Evolutionary conservation across 495 filamentous ascomycete genomes (phyloP), one percentile per base, ranked within the genome.

Genomic region (Hypomontagnella submonticulosa): DNA sequence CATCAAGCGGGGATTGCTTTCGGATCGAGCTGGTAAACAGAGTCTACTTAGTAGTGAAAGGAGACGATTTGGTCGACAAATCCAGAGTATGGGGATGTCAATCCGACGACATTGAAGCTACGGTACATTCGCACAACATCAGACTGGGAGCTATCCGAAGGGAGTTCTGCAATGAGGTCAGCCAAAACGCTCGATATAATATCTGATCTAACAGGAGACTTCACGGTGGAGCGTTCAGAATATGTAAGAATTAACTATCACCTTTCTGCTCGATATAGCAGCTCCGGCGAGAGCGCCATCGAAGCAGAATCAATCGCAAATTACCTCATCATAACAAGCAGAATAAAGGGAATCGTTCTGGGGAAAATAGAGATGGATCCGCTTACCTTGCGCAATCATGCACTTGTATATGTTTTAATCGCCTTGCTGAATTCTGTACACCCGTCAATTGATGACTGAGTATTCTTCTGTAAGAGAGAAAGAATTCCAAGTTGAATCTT

Each of bases 201-300:
- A 13, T 18, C 16, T 18, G 8, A 33, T 16, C 7, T 44, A n/a
- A 18, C 11, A 32, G 32, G 8, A n/a, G 10, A 49, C 15, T 30
- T 40, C 10, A 18, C 19, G 5, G 1, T 20, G 42, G 48, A 50
- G 27, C 4, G 59, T 61, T 96, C 92, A 96, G 92, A 90, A 95
- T 94, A 94, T 95, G 91, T 96, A 95, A 96, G 92, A 93, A 92
- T 86, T 84, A 81, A 89, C 86, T 95, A 89, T 97, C 92, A 95
- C 82, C 68, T 84, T 73, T 67, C 75, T 81, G 78, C 66, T 73
- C 84, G 88, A 88, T 90, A 89, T 87, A 79, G 85, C 90, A 81
- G 82, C 88, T 84, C 91, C 85, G 91, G 92, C 92, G 88, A 88
- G 90, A 85, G 89, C 77, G 80, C 90, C 92, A 89, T 88, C 88